These are phyloP conservation scores for Sclerotinia trifoliorum DNA, from an alignment of 2,329 filamentous ascomycete species.

Conservation along the genomic window DNA sequence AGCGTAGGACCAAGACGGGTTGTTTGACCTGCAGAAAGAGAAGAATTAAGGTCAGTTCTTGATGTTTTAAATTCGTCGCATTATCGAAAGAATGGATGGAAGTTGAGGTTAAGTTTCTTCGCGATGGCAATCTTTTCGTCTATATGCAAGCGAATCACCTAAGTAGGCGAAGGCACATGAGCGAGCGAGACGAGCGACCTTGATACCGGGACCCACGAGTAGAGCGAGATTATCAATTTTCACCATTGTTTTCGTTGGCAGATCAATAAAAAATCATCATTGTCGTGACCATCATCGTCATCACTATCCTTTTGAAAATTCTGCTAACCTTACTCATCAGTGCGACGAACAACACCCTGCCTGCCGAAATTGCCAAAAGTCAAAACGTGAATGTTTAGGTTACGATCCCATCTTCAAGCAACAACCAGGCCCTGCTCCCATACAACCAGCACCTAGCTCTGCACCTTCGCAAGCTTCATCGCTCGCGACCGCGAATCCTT, in stretches of 20 bases:
- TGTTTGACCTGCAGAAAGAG: constrained; percentile 65
- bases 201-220: constrained; percentile 23
- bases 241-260: constrained; percentile 11
- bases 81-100: constrained; percentile 32
- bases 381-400: constrained; percentile 80
- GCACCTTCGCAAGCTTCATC: constrained; percentile 34
- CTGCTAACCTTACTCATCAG: constrained; percentile 48
- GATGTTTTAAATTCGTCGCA: constrained; percentile 28
- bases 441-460: constrained; percentile 65
- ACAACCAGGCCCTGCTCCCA: constrained; percentile 63
- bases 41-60: constrained; percentile 66
- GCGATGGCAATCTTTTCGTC: constrained; percentile 40
- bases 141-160: constrained; percentile 42
- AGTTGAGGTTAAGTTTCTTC: constrained; percentile 34
- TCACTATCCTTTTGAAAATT: constrained; percentile 20
- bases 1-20: constrained; percentile 72
- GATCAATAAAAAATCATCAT: constrained; percentile 10
- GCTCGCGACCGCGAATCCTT: constrained; percentile 43
- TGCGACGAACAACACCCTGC: constrained; percentile 94
- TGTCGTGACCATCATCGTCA: constrained; percentile 16
- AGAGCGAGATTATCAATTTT: constrained; percentile 23
- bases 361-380: constrained; percentile 88
- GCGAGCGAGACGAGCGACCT: constrained; percentile 29
- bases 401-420: constrained; percentile 87
- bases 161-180: constrained; percentile 42